phyloP scores from a whole-genome alignment of 371 early-diverging fungal genomes.

The Smittium mucronatum region DNA sequence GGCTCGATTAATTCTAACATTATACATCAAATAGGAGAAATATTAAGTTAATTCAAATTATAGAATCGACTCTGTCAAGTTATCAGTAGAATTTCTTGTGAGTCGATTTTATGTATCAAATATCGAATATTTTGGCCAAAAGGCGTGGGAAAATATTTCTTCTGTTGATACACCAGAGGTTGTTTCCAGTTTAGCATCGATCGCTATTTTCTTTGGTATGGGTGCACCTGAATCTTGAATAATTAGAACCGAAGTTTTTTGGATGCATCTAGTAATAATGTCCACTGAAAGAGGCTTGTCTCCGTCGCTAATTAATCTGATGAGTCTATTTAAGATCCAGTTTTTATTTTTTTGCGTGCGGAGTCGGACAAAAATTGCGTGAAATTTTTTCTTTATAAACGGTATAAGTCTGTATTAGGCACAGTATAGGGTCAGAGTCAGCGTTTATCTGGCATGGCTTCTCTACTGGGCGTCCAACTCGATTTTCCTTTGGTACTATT shows the following conservation, averaged over 20 bases:
- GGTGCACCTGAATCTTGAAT: not conserved
- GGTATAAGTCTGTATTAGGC: not conserved
- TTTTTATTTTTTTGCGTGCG: not conserved
- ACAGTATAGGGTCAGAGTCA: not conserved
- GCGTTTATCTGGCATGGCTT: not conserved
- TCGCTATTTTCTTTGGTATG: not conserved
- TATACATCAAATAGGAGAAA: not conserved
- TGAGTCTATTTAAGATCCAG: not conserved
- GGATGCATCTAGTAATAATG: conserved; percentile 1
- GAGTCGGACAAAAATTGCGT: not conserved
- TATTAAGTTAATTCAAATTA: conserved; percentile 3
- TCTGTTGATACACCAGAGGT: not conserved
- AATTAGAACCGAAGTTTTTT: not conserved
- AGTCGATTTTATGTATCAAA: conserved; percentile 4
- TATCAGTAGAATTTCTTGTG: not conserved
- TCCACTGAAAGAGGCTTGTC: not conserved
- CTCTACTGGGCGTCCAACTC: not conserved
- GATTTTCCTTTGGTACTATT: not conserved
- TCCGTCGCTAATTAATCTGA: not conserved
- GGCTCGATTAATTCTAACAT: not conserved
- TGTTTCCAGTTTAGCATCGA: not conserved
- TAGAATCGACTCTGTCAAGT: conserved; percentile 4
- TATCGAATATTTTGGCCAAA: not conserved
- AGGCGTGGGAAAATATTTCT: not conserved
- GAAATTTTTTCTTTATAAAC: not conserved